phyloP scores from a whole-genome alignment of 2,329 filamentous ascomycete species.

The Pleurostoma richardsiae region DNA sequence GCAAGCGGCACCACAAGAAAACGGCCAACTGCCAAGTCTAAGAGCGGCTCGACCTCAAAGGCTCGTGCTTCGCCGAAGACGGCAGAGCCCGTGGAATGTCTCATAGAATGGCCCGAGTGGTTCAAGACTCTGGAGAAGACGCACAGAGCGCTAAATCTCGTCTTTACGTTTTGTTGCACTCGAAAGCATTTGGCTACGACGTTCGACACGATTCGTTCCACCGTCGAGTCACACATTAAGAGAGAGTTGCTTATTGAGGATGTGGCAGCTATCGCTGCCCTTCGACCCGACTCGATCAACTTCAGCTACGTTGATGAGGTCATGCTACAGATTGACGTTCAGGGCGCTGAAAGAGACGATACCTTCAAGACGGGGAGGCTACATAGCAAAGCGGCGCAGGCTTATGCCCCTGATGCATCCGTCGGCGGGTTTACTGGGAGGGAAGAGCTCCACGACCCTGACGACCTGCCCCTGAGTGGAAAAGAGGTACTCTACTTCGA shows the following conservation, averaged over 20 bases:
- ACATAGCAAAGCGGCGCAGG: constrained; percentile 43
- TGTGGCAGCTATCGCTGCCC: constrained; percentile 72
- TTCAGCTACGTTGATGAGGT: constrained; percentile 86
- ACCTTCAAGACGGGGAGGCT: constrained; percentile 54
- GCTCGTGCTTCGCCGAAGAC: background rate
- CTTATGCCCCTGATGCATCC: constrained; percentile 47
- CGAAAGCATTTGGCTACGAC: constrained; percentile 90
- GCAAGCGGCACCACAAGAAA: background rate
- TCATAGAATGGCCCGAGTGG: constrained; percentile 63
- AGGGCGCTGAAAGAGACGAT: constrained; percentile 61
- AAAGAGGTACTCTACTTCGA: constrained; percentile 83
- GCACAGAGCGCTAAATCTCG: constrained; percentile 81
- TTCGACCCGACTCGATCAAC: constrained; percentile 73
- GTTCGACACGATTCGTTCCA: constrained; percentile 77
- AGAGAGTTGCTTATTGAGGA: constrained; percentile 67
- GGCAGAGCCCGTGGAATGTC: constrained; percentile 20
- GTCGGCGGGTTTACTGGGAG: constrained; percentile 51
- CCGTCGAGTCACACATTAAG: constrained; percentile 80
- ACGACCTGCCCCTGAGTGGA: constrained; percentile 25
- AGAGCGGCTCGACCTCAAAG: constrained; percentile 4
- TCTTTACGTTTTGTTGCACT: constrained; percentile 92
- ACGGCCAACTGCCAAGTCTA: constrained; percentile 4
- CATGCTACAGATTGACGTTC: constrained; percentile 74
- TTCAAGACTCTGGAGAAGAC: constrained; percentile 71
- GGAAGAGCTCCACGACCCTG: constrained; percentile 31